Evolutionary conservation across 2,329 filamentous ascomycete species (phyloP), one percentile per base, ranked within the genome.

Genomic region (Ascosphaera apis): DNA sequence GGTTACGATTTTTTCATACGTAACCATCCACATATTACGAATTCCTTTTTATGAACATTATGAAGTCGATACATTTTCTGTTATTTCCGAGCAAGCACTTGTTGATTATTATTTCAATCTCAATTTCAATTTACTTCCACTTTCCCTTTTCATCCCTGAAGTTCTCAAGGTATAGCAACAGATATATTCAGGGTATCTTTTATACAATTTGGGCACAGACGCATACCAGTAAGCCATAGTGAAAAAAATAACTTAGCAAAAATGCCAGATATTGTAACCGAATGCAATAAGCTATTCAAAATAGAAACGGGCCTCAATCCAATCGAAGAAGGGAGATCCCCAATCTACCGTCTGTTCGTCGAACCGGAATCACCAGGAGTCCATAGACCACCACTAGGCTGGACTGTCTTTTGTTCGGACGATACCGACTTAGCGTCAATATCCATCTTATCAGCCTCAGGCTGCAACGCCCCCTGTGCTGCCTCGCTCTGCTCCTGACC

Each of bases 401-500:
- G 21, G 11, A 11, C 21, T 25, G 21, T 11, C 21, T 11, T 25
- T 25, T 25, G 11, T 6, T 5, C 21, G 6, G 21, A 25, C 11
- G 21, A 25, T 11, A 25, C 11, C 11, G 21, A 11, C 21, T 25
- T 25, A 11, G 5, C 11, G 11, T 25, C 21, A 25, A 11, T 11
- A 11, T 11, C 6, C 21, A 25, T 25, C 5, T 6, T 25, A 25
- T 25, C 21, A 25, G 6, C 11, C 11, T 11, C 21, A 25, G 21
- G 21, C 21, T 25, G 21, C 21, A 25, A 25, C 5, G 21, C 21
- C 6, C 6, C 21, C 5, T 11, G 6, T 25, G 5, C 11, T 6
- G 21, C 21, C 11, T 25, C 6, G 6, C 31, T 34, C 34, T 45
- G 45, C 7, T 37, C 36, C 17, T 48, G 40, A 2, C 43, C 45